Evolutionary conservation across 345 rosid genomes (phyloP), one percentile per base, ranked within the genome.

Genomic region (Bretschneidera sinensis): DNA sequence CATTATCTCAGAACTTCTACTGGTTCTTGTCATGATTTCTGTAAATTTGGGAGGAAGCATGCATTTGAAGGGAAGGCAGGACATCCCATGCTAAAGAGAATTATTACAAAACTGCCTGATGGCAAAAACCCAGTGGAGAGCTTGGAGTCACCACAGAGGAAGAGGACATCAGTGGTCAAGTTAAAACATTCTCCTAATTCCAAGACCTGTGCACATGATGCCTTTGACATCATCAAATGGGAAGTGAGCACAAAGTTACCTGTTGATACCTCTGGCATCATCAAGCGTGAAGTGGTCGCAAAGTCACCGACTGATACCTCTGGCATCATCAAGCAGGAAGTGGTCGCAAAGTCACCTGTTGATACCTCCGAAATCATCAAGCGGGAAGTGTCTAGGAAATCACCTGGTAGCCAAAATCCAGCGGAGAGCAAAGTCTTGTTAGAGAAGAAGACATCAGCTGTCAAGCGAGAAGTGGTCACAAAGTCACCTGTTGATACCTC

Each of bases 1-100:
- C 77, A 62, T 62, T 85, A 91, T 58, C 88, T 88, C 54, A 82
- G 82, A 69, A 84, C 90, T 72, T 75, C 92, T 10, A 77, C 85
- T 35, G 88, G 81, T 60, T 91, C 98, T 21, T 85, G 98, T 76
- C 98, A 88, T 62, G 98, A 91, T 74, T 71, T 62, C 39, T 91
- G 98, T 71, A 91, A 91, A 69, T 88, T 70, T 57, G 96, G 96
- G 59, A 76, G 59, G 64, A 77, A 67, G 54, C 79, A 83, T 56
- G 85, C 57, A 58, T 59, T 54, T 23, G 82, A 85, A 72, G 71
- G 71, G 60, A 76, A 81, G 55, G 68, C 80, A 55, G 73, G 81
- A 39, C 62, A 10, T 48, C 70, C 82, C 18, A 60, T 69, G 49
- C 64, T 15, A 17, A 83, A 67, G 69, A 86, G 86, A 55, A 68